A percentile compares a stretch with the other conserved stretches of the same genome.
Conservation (phyloP, 1,284 basidiomycete species). For the Trichosporon asahii region DNA sequence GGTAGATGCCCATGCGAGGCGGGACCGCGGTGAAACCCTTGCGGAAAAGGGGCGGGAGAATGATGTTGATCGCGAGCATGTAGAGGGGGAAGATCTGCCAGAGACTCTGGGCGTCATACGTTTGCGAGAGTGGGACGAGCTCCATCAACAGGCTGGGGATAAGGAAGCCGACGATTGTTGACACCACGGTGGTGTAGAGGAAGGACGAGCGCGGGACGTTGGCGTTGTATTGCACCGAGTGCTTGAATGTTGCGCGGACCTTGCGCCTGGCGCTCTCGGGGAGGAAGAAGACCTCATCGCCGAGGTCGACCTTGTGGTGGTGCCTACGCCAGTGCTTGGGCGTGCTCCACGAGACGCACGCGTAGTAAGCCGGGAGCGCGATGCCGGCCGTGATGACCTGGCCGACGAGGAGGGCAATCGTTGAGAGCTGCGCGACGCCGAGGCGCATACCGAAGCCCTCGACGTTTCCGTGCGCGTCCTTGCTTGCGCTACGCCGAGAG, state of each 20-base stretch:
- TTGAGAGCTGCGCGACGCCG: constrained; percentile 19
- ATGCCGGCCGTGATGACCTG: constrained; percentile 21
- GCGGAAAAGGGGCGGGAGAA: constrained; percentile 17
- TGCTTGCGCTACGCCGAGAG: constrained; percentile 12
- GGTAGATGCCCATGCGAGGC: constrained; percentile 15
- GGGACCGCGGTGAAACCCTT: constrained; percentile 6
- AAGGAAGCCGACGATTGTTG: constrained; percentile 15
- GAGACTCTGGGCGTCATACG: constrained; percentile 12
- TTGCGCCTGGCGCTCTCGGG: not conserved
- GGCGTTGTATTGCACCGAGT: constrained; percentile 18
- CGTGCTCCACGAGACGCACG: constrained; percentile 14
- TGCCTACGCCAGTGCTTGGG: constrained; percentile 17
- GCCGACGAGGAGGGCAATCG: not conserved
- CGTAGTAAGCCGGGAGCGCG: constrained; percentile 17
- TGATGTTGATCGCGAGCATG: constrained; percentile 21
- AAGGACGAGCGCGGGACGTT: constrained; percentile 19
- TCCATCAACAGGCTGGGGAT: not conserved
- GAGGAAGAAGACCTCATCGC: constrained; percentile 19
- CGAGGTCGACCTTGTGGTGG: constrained; percentile 17
- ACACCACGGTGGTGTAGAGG: constrained; percentile 19
- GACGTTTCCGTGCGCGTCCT: constrained; percentile 11
- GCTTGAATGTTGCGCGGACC: constrained; percentile 12
- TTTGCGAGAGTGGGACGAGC: not conserved
- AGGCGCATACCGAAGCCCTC: constrained; percentile 23
- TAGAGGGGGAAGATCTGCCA: constrained; percentile 22